Base-by-base conservation (phyloP, 192 early-diverging fungal genomes). In the Endogone sp. region DNA sequence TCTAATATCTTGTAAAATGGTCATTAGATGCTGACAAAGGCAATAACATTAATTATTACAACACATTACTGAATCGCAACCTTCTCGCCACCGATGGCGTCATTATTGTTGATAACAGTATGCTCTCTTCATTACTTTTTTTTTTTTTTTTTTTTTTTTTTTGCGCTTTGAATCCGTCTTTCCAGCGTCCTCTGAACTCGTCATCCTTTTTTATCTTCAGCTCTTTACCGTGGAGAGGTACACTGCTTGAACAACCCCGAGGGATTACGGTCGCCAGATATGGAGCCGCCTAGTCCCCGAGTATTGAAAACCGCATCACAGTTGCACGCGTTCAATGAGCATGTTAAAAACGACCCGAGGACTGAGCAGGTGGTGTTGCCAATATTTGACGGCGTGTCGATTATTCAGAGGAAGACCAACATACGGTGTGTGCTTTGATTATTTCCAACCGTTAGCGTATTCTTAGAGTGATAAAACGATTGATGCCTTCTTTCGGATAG, bases 81-180 rank as follows among this genome's bases (percentile, higher is more conserved):
- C 69, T 92, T 11, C 71, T 93, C 4, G 24, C 80, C 2, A 75
- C 84, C 8, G 27, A 74, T 22, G 92, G 90, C 6, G 65, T 86
- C 24, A 81, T 93, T n/a, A 64, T 91, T 21, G 83, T 77, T 0
- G 92, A 93, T 69, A 93, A 93, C 72, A 74, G 76, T 67, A 75
- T 68, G 16, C n/a, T 26, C 23, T 23, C 6, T n/a, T 60, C 22
- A 60, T 60, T 60, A 44, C 37, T 44, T 4, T 44, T 44, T 13
- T 13, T 13, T 44, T 44, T 4, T 4, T 4, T 4, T 44, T 13
- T 44, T 44, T 13, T 44, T 44, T 44, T 13, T 13, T 8, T 8
- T 8, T 44, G 4, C 13, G 37, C 37, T 44, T 44, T 44, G 4
- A 44, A 44, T 44, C 13, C 37, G 13, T 44, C n/a, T n/a, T n/a